Evolutionary conservation across 352 stramenopile species (phyloP).

Genomic region (Phytophthora capsici): DNA sequence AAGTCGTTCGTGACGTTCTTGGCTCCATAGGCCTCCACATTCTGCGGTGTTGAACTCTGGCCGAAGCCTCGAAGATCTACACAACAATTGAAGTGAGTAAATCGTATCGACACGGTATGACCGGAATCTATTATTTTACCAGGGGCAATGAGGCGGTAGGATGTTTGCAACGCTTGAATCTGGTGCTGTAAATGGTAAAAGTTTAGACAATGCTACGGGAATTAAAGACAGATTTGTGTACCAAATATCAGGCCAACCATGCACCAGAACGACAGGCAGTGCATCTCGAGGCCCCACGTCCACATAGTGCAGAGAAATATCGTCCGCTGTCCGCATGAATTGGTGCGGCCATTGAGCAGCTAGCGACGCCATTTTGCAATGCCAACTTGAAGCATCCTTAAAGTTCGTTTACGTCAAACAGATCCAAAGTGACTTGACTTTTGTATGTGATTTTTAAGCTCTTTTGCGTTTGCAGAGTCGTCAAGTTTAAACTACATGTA

Average conservation of each 20-base stretch:
- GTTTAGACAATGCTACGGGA: background rate
- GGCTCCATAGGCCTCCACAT: constrained; percentile 56
- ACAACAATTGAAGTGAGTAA: background rate
- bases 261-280: constrained; percentile 67
- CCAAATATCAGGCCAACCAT: constrained; percentile 79
- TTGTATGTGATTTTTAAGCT: too few relatives aligned
- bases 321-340: constrained; percentile 35
- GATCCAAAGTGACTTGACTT: too few relatives aligned
- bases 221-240: background rate
- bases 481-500: too few relatives aligned
- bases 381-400: constrained; percentile 10
- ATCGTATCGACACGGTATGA: too few relatives aligned
- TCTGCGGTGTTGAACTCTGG: constrained; percentile 54
- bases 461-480: too few relatives aligned
- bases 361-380: constrained; percentile 23
- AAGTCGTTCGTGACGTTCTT: constrained; percentile 70
- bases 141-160: constrained; percentile 66
- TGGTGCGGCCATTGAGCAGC: constrained; percentile 39
- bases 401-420: constrained; percentile 16
- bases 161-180: constrained; percentile 52
- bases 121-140: constrained; percentile 15
- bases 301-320: constrained; percentile 60
- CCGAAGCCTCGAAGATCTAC: constrained; percentile 70
- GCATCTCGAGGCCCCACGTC: constrained; percentile 56
- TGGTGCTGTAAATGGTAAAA: constrained; percentile 45